Conservation (phyloP, 106 monocot species). For the Posidonia australis region DNA sequence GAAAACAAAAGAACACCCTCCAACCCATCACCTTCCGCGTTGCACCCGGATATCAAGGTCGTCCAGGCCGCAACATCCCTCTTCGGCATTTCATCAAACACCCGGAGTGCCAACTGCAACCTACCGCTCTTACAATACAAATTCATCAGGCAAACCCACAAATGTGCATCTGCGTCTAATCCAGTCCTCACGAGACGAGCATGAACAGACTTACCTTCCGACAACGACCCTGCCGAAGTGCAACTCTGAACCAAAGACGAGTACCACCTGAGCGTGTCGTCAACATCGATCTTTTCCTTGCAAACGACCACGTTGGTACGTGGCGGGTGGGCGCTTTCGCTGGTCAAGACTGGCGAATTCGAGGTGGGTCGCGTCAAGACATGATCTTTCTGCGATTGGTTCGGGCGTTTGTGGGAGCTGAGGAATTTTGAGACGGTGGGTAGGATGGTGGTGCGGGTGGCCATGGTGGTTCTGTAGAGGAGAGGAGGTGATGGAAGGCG, state of each 20-base stretch:
- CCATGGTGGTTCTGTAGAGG: background rate
- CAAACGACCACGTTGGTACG: background rate
- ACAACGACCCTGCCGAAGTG: conserved; percentile 5
- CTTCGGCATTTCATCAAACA: conserved; percentile 30
- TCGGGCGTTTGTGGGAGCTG: background rate
- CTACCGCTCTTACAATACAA: conserved; percentile 20
- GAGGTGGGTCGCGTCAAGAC: background rate
- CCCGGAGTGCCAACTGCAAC: background rate
- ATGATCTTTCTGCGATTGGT: background rate
- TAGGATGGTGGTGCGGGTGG: background rate
- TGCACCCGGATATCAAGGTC: conserved; percentile 13
- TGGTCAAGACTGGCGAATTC: background rate
- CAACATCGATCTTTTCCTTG: background rate
- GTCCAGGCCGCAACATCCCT: conserved; percentile 30
- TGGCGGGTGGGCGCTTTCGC: background rate
- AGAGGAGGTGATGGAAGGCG: background rate
- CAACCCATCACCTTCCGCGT: background rate
- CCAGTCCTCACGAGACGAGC: conserved; percentile 6
- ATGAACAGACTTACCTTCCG: conserved; percentile 18
- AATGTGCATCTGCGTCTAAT: conserved; percentile 16
- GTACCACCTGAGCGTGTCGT: conserved; percentile 6
- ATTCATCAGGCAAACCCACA: conserved; percentile 23
- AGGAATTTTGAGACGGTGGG: background rate
- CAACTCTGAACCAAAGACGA: conserved; percentile 14
- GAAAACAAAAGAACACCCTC: conserved; percentile 22